These are phyloP conservation scores for Reutealis trisperma DNA, from an alignment of 345 rosid species.

Conservation along the genomic window DNA sequence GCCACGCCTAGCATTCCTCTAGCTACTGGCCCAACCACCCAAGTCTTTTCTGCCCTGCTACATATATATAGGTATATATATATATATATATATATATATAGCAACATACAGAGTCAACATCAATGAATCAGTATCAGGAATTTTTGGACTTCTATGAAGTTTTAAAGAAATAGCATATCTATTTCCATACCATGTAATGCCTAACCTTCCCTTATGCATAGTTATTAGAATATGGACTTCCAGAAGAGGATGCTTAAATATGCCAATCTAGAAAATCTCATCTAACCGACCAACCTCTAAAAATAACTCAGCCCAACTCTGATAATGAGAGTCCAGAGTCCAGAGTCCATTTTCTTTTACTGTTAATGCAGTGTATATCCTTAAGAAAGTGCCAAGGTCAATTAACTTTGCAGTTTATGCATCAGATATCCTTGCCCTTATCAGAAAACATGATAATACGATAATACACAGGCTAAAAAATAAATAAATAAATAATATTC, in stretches of 20 bases:
- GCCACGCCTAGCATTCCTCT: too few relatives aligned
- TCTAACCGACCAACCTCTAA: neutral
- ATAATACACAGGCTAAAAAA: neutral
- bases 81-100: too few relatives aligned
- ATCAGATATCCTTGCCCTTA: neutral
- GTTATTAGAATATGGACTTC: neutral
- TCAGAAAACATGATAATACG: neutral
- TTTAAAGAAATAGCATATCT: too few relatives aligned
- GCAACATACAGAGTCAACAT: neutral
- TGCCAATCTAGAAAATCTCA: neutral
- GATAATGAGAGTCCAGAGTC: neutral
- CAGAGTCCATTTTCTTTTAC: neutral
- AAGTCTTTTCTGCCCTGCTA: too few relatives aligned
- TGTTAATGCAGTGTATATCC: neutral
- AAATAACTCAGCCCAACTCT: too few relatives aligned
- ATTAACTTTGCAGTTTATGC: slow-evolving; percentile 1
- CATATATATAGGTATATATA: too few relatives aligned
- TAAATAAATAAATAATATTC: neutral
- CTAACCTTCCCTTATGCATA: neutral
- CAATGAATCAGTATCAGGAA: neutral
- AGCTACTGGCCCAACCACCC: too few relatives aligned
- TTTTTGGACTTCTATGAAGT: too few relatives aligned
- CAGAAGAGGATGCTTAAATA: too few relatives aligned
- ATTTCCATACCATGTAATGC: neutral
- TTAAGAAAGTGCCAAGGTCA: neutral